Conservation (phyloP, 2,329 filamentous ascomycete genomes). For the Bipolaris oryzae region DNA sequence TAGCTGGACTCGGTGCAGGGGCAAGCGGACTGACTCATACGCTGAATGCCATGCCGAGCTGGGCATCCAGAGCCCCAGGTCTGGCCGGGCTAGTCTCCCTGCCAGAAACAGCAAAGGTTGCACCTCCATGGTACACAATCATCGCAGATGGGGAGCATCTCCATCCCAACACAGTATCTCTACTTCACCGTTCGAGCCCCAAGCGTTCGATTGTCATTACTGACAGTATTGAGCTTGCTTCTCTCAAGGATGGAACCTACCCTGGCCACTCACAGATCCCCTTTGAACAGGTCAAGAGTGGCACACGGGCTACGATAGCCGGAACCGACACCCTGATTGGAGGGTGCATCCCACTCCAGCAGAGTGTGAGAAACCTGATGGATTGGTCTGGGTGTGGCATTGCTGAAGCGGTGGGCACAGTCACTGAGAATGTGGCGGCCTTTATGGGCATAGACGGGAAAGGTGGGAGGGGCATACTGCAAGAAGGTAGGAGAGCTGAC, state of each 20-base stretch:
- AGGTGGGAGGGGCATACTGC: conserved; percentile 52
- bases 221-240: conserved; percentile 61
- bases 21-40: conserved; percentile 61
- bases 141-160: conserved; percentile 63
- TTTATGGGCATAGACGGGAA: conserved; percentile 56
- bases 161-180: conserved; percentile 56
- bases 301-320: conserved; percentile 57
- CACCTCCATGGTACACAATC: conserved; percentile 57
- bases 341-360: conserved; percentile 58
- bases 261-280: conserved; percentile 60
- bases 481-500: conserved; percentile 55
- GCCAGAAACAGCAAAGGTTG: conserved; percentile 24
- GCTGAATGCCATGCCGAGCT: conserved; percentile 61
- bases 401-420: conserved; percentile 56
- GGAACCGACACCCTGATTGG: conserved; percentile 62
- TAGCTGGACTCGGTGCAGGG: conserved; percentile 54
- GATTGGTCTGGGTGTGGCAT: conserved; percentile 55
- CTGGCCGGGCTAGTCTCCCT: conserved; percentile 53
- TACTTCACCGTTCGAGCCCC: conserved; percentile 57
- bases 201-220: conserved; percentile 59
- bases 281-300: conserved; percentile 56
- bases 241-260: conserved; percentile 58
- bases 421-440: conserved; percentile 58
- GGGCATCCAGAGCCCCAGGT: conserved; percentile 59
- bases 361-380: conserved; percentile 58